Conservation (phyloP, 768 basidiomycete genomes). For the Mrakia blollopis region DNA sequence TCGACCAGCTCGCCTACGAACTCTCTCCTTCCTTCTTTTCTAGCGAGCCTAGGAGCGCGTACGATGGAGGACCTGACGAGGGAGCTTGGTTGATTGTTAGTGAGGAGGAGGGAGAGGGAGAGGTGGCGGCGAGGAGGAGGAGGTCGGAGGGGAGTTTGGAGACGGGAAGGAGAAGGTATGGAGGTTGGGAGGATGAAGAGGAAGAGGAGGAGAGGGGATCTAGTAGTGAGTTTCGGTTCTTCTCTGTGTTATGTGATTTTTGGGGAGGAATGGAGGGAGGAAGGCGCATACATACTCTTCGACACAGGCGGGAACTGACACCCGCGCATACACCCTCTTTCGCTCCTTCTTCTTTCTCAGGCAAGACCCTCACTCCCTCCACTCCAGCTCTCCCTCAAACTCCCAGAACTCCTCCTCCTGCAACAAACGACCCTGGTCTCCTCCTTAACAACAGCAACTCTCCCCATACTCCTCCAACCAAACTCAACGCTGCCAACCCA, state of each 20-base stretch:
- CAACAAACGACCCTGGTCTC: background rate
- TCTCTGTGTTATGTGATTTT: too few species aligned
- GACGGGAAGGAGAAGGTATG: background rate
- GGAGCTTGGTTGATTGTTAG: background rate
- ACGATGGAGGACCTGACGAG: background rate
- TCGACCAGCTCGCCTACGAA: conserved; percentile 9
- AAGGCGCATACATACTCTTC: background rate
- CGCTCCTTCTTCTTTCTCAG: background rate
- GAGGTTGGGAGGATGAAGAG: background rate
- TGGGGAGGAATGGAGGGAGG: too few species aligned
- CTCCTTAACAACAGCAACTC: background rate
- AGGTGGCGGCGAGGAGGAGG: background rate
- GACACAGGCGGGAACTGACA: background rate
- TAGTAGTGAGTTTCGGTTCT: background rate
- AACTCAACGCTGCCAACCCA: background rate
- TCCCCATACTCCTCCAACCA: background rate
- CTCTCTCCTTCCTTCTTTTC: background rate
- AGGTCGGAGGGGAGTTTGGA: background rate
- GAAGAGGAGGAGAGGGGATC: background rate
- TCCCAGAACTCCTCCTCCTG: background rate
- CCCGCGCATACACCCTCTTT: background rate
- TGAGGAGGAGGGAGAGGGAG: background rate
- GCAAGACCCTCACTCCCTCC: conserved; percentile 13
- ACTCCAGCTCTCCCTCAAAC: conserved; percentile 8
- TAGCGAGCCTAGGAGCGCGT: background rate